Conservation (phyloP, 352 stramenopile genomes). For the Pythium volutum region DNA sequence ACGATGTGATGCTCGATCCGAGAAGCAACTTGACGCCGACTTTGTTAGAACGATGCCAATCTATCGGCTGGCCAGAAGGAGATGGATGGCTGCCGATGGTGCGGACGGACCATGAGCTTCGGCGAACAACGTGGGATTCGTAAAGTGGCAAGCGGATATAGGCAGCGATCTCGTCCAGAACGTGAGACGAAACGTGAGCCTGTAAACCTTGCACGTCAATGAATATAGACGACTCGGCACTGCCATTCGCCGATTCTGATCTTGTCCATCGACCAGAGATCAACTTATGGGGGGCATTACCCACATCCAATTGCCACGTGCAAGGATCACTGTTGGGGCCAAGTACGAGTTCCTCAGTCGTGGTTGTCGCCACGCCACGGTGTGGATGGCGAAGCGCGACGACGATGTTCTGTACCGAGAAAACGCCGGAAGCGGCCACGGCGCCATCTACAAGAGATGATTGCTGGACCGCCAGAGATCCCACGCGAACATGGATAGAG, state of each 20-base stretch:
- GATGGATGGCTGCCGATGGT: not conserved
- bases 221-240: conserved; percentile 28
- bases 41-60: not conserved
- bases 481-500: conserved; percentile 62
- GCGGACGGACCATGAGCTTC: not conserved
- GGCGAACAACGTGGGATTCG: not conserved
- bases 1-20: conserved; percentile 55
- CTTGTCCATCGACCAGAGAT: conserved; percentile 57
- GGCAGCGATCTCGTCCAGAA: conserved; percentile 31
- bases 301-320: conserved; percentile 65
- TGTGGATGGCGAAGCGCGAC: conserved; percentile 30
- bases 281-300: conserved; percentile 72
- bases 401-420: conserved; percentile 62
- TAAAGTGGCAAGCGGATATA: not conserved
- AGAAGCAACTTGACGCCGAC: conserved; percentile 53
- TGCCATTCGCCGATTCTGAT: conserved; percentile 10
- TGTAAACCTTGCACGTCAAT: conserved; percentile 74
- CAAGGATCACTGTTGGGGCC: conserved; percentile 60
- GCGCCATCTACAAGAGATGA: conserved; percentile 9
- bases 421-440: conserved; percentile 24
- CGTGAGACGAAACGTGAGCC: conserved; percentile 53
- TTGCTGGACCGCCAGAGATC: conserved; percentile 36
- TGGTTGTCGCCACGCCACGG: not conserved
- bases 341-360: conserved; percentile 64
- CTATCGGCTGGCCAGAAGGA: not conserved